These are phyloP conservation scores for Suillus fuscotomentosus DNA, from an alignment of 768 basidiomycete genomes.

Conservation along the genomic window DNA sequence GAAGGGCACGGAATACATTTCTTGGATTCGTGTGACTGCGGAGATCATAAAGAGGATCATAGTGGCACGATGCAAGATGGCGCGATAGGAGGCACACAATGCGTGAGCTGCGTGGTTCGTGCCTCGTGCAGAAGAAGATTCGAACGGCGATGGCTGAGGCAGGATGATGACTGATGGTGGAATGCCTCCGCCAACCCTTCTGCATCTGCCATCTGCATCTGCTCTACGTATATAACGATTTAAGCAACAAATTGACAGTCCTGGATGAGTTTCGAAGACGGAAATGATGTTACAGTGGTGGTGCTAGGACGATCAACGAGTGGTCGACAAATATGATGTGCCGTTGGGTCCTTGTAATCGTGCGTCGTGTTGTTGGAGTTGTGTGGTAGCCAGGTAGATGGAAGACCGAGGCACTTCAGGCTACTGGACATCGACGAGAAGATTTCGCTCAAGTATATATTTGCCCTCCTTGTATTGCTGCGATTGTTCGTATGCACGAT, in stretches of 20 bases:
- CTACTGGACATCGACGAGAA: conserved; percentile 85
- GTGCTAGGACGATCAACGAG: conserved; percentile 15
- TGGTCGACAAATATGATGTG: conserved; percentile 8
- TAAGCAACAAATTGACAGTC: conserved; percentile 21
- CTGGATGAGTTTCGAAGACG: conserved; percentile 6
- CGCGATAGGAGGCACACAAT: not conserved
- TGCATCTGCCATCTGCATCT: conserved; percentile 6
- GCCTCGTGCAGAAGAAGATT: conserved; percentile 9
- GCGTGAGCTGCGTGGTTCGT: not conserved
- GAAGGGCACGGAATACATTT: not conserved
- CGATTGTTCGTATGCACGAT: conserved; percentile 82
- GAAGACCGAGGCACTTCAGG: conserved; percentile 9
- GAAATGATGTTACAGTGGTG: conserved; percentile 15
- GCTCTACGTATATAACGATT: conserved; percentile 15
- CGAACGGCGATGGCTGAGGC: conserved; percentile 2
- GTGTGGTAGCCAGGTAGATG: conserved; percentile 12
- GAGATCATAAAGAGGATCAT: not conserved
- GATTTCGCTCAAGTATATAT: conserved; percentile 93
- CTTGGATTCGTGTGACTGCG: not conserved
- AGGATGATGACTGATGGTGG: not conserved
- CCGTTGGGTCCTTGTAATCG: conserved; percentile 11
- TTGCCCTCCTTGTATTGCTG: conserved; percentile 99
- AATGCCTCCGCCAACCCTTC: conserved; percentile 10
- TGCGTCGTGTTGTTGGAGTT: conserved; percentile 6
- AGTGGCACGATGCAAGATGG: not conserved